Base-by-base conservation (phyloP, 495 filamentous ascomycete genomes). In the Immersiella caudata region DNA sequence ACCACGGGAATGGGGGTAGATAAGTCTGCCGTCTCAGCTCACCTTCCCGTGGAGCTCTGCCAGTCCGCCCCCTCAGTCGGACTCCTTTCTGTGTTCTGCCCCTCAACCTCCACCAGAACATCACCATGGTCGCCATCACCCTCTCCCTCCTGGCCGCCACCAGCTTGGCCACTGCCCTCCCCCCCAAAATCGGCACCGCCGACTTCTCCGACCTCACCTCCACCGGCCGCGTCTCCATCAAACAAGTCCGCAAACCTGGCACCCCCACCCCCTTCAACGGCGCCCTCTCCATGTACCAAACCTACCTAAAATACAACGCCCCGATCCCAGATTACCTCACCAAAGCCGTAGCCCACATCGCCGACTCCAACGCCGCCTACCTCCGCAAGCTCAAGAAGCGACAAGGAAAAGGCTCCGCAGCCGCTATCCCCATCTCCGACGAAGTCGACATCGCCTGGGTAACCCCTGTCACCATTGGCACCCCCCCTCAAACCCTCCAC, bases 361-460 rank as follows among this genome's bases (percentile, higher is more conserved):
- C 20, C 36, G 4, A 12, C 21, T 49, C 33, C n/a, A 51, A 61
- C 22, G 20, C 49, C 14, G 4, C 66, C 9, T 33, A 33, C 29
- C 29, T 33, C 29, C 29, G 29, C 29, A 54, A 27, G 1, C 8
- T 56, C 9, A 18, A 29, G 21, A 35, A 9, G 22, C 66, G 79
- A 52, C 81, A 79, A 33, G 84, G 82, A 46, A 50, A 21, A 24
- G 50, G 79, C 71, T 73, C 68, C 58, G 88, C 83, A 27, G 72
- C 79, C 36, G 85, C 88, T 27, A 83, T 76, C 6, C 90, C 91
- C 60, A 72, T 76, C 2, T 80, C 87, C 73, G 60, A 76, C n/a
- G n/a, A n/a, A n/a, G 79, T 83, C 67, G 91, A 93, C 73, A 68
- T 73, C 14, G 86, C 90, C 76, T 94, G 92, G 71, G 72, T 93